A percentile compares a stretch with the other conserved stretches of the same genome.
Conservation (phyloP, 768 basidiomycete species). For the Leccinum aurantiacum region DNA sequence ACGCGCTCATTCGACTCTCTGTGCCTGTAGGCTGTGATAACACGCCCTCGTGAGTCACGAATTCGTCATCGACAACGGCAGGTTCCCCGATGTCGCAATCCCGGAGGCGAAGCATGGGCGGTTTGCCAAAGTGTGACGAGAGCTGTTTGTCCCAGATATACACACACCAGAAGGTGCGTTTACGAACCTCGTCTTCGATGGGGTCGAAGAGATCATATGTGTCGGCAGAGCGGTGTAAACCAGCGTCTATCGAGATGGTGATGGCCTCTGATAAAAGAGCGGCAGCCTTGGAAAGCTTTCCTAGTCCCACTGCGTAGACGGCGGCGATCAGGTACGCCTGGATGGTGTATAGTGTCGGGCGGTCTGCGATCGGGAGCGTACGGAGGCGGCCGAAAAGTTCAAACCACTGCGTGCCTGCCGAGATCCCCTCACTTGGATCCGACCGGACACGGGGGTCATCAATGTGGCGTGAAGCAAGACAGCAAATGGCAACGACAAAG, state of each 20-base stretch:
- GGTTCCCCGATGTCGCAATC: conserved; percentile 94
- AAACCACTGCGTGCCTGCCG: conserved; percentile 89
- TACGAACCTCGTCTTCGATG: conserved; percentile 88
- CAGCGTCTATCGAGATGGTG: conserved; percentile 86
- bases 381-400: conserved; percentile 84
- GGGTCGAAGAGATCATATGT: conserved; percentile 85
- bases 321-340: conserved; percentile 91
- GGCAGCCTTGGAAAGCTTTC: conserved; percentile 84
- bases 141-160: conserved; percentile 97
- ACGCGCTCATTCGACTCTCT: conserved; percentile 78
- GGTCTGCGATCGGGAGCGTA: conserved; percentile 85
- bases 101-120: conserved; percentile 79
- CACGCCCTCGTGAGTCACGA: conserved; percentile 72
- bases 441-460: conserved; percentile 89
- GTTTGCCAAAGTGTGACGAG: conserved; percentile 84
- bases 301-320: conserved; percentile 88
- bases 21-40: conserved; percentile 65
- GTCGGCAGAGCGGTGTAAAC: conserved; percentile 84
- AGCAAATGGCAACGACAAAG: conserved; percentile 91
- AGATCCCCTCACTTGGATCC: conserved; percentile 78
- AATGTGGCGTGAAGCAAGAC: conserved; percentile 87
- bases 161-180: conserved; percentile 95
- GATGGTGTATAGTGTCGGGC: conserved; percentile 88
- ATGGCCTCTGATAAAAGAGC: conserved; percentile 83
- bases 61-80: conserved; percentile 84